Conservation (phyloP, 345 rosid species). For the Rhizophora mangle region DNA sequence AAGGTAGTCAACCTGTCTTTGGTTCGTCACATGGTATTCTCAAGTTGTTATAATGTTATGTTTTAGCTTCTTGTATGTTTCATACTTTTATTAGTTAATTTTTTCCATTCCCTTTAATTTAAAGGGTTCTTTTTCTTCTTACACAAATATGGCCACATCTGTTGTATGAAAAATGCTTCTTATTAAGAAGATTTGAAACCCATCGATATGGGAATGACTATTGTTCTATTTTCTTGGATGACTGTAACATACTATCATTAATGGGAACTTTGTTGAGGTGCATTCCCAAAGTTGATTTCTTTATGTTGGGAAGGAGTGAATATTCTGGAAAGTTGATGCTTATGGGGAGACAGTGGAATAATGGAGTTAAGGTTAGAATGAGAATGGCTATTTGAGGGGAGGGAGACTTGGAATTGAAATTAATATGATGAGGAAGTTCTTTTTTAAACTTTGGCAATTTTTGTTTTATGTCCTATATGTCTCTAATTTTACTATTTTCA, state of each 20-base stretch:
- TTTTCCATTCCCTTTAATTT: neutral
- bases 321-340: neutral
- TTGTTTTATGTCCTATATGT: neutral
- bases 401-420: neutral
- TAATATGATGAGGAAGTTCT: neutral
- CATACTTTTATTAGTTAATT: neutral
- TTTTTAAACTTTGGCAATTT: neutral
- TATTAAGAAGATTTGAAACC: neutral
- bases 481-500: neutral
- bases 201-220: no score
- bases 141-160: neutral
- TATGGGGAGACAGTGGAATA: neutral
- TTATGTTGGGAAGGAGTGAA: no score
- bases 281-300: no score
- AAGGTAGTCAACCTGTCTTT: conserved; percentile 51
- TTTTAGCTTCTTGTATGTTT: conserved; percentile 3
- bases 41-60: neutral
- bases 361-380: neutral
- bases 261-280: no score
- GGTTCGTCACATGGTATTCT: neutral
- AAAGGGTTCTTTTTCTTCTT: neutral
- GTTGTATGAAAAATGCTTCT: neutral
- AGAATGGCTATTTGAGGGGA: no score
- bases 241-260: no score
- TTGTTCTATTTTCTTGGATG: no score